These are phyloP conservation scores for Piper longum DNA, from an alignment of 164 flowering plant species.

Conservation along the genomic window DNA sequence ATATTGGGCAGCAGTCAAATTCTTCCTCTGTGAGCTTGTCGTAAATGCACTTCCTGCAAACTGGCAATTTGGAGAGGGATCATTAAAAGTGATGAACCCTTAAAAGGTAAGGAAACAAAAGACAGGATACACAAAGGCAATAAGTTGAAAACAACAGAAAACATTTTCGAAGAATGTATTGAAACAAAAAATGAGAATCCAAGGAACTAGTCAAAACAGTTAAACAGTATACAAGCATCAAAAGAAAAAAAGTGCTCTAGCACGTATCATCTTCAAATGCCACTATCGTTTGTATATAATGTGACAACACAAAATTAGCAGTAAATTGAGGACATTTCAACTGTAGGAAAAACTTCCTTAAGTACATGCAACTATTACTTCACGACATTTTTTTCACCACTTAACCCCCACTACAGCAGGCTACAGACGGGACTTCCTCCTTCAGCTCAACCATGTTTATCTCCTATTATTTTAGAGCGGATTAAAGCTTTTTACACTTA, in stretches of 20 bases:
- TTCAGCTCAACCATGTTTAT: no score
- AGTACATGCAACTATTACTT: not conserved
- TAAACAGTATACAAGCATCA: not conserved
- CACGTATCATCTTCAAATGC: no score
- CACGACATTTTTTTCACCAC: not conserved
- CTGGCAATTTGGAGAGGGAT: slow-evolving; percentile 21
- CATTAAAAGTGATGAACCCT: not conserved
- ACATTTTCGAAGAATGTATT: not conserved
- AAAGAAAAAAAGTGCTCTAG: no score
- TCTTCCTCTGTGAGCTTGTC: slow-evolving; percentile 76
- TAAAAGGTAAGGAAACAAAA: slow-evolving; percentile 1
- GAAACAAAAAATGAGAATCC: not conserved
- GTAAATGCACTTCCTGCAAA: slow-evolving; percentile 91
- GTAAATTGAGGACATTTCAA: not conserved
- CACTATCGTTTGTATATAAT: not conserved
- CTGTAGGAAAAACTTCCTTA: not conserved
- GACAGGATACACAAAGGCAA: not conserved
- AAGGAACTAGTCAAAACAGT: not conserved
- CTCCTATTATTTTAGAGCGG: no score
- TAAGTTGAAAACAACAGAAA: not conserved
- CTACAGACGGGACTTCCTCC: no score
- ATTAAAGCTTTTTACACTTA: no score
- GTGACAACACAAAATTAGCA: not conserved
- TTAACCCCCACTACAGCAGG: no score
- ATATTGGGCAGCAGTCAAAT: slow-evolving; percentile 75